Conservation (phyloP, 1,284 basidiomycete genomes). For the Puccinia triticina region DNA sequence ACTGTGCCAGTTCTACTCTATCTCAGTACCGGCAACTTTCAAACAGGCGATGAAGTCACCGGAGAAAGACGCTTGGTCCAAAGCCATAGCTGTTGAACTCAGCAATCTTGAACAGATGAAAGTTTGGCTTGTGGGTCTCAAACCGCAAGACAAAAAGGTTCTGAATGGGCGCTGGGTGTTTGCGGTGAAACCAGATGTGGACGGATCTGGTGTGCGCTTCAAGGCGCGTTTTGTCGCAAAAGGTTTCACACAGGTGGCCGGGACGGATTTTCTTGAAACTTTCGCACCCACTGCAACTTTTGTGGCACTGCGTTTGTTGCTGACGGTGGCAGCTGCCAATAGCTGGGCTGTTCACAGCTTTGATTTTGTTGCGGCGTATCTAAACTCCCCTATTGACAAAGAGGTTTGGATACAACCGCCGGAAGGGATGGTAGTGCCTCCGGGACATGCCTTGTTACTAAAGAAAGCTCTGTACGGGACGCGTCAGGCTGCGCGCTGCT, state of each 20-base stretch:
- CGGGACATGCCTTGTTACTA: background rate
- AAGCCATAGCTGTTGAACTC: slow-evolving; percentile 1
- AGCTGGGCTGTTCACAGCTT: background rate
- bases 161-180: slow-evolving; percentile 43
- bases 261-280: slow-evolving; percentile 11
- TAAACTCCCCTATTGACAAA: slow-evolving; percentile 15
- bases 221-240: slow-evolving; percentile 30
- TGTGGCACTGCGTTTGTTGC: background rate
- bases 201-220: background rate
- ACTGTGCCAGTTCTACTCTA: background rate
- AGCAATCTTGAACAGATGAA: background rate
- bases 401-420: slow-evolving; percentile 29
- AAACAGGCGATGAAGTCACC: background rate
- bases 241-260: background rate
- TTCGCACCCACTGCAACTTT: slow-evolving; percentile 42
- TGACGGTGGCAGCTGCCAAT: background rate
- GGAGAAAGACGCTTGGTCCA: background rate
- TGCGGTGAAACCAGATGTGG: slow-evolving; percentile 24
- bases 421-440: background rate
- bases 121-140: background rate
- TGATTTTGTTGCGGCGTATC: slow-evolving; percentile 34
- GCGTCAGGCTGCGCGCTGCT: slow-evolving; percentile 16
- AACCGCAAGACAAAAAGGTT: background rate
- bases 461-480: slow-evolving; percentile 34
- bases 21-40: background rate